Percentiles rank a stretch among this genome's conserved stretches.
These are phyloP conservation scores for Pythium folliculosum DNA, from an alignment of 352 stramenopile genomes.

Conservation along the genomic window DNA sequence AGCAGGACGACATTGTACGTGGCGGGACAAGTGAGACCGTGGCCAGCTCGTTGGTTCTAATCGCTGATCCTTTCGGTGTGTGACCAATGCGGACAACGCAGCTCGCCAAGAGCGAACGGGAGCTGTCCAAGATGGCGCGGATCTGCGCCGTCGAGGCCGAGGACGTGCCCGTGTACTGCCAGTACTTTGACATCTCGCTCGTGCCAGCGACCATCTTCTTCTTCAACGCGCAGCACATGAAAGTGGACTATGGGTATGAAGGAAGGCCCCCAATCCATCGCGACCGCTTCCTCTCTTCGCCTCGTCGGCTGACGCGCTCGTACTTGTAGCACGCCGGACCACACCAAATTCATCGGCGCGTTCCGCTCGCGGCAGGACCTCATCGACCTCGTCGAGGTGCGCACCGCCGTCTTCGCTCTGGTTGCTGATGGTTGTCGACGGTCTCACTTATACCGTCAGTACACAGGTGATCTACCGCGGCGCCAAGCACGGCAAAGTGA, in stretches of 20 bases:
- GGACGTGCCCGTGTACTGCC: slow-evolving; percentile 71
- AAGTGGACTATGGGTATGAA: slow-evolving; percentile 87
- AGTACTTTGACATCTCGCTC: slow-evolving; percentile 90
- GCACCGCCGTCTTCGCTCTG: not conserved
- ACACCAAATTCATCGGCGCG: slow-evolving; percentile 88
- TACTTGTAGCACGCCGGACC: slow-evolving; percentile 68
- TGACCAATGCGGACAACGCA: slow-evolving; percentile 21
- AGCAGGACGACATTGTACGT: slow-evolving; percentile 84
- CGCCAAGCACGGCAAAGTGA: slow-evolving; percentile 75
- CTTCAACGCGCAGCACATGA: slow-evolving; percentile 88
- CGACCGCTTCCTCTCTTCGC: not conserved
- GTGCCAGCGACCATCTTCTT: slow-evolving; percentile 88
- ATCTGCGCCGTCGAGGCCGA: slow-evolving; percentile 79
- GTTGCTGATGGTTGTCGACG: slow-evolving; percentile 1
- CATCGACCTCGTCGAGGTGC: slow-evolving; percentile 86
- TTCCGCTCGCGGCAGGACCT: slow-evolving; percentile 79
- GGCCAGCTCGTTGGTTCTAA: not conserved
- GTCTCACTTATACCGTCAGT: not conserved
- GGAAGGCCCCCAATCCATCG: no score
- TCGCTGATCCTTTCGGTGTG: not conserved
- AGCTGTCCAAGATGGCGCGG: slow-evolving; percentile 80
- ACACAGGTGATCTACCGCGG: slow-evolving; percentile 82
- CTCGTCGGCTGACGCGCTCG: not conserved
- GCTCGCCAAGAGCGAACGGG: slow-evolving; percentile 72
- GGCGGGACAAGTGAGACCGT: not conserved